Base-by-base conservation (phyloP, 306 rosid species). In the Acacia acuminata region DNA sequence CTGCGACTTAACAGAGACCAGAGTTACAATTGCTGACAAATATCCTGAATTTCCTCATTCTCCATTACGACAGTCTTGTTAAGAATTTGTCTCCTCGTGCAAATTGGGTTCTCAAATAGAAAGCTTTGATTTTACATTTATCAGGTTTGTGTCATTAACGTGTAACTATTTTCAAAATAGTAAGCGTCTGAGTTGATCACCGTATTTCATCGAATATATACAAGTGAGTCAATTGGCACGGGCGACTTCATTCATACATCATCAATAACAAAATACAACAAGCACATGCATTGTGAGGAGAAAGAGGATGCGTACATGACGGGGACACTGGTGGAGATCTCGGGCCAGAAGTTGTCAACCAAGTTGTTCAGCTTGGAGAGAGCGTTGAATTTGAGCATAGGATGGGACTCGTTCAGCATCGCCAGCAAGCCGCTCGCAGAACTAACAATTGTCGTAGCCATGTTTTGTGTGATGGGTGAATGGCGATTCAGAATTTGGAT, bases 281-380 rank as follows among this genome's bases (percentile, higher is more conserved):
- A 38, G 42, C 16, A 50, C 30, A 68, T 44, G 66, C 32, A 22
- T 60, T 60, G 20, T 42, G 36, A 50, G 38, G 70, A 4, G 68
- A 75, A 75, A 79, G 43, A 78, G 43, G 78, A 77, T 30, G 70
- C 76, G 74, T 88, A 96, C 99, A 96, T 93, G 88, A 90, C 84
- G 32, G 97, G 92, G n/a, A 96, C 97, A 86, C 96, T 92, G 22
- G 98, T 92, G 51, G 99, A 96, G 94, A 96, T 96, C 97, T 96
- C 99, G 3, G 98, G 99, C 99, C 99, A 96, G 77, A 96, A 96
- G 56, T 64, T 90, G 77, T 96, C 98, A 6, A 96, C 99, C 84
- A 91, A 81, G 61, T 91, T 91, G 93, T 92, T 96, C 85, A 96
- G 98, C 87, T 92, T 93, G 24, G 94, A 90, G 68, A 96, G 97